Conservation (phyloP, 139 green algal genomes). For the Micromonas commoda region DNA sequence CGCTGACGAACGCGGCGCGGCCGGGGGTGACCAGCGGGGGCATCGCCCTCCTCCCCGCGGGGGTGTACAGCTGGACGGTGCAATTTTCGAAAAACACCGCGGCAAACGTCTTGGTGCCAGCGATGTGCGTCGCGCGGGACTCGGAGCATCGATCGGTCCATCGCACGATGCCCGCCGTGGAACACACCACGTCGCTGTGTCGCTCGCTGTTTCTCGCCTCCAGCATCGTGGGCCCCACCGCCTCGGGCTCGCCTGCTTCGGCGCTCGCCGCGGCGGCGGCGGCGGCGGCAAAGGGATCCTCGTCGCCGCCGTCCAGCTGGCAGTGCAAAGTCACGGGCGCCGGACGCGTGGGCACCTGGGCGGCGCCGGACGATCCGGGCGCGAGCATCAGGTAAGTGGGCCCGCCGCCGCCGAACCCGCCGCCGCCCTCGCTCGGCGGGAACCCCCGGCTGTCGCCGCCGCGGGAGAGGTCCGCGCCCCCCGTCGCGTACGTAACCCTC, state of each 20-base stretch:
- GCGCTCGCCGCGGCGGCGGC: not conserved
- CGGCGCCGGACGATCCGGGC: not conserved
- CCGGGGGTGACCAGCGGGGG: conserved; percentile 49
- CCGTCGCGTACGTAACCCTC: too few relatives aligned
- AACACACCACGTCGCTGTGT: not conserved
- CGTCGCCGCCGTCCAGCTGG: not conserved
- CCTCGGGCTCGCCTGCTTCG: not conserved
- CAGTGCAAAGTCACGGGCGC: not conserved
- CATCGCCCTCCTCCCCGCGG: conserved; percentile 47
- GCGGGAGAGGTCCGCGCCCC: too few relatives aligned
- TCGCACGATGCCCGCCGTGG: not conserved
- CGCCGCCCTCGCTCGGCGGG: too few relatives aligned
- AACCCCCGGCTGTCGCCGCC: too few relatives aligned
- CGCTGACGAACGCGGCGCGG: conserved; percentile 38
- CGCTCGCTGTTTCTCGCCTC: conserved; percentile 9
- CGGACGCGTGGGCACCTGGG: not conserved
- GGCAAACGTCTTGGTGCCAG: not conserved
- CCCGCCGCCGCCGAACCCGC: not conserved
- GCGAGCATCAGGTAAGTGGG: not conserved
- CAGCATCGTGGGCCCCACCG: not conserved
- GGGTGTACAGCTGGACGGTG: conserved; percentile 52
- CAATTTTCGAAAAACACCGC: conserved; percentile 22
- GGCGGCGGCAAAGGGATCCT: not conserved
- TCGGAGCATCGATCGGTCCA: conserved; percentile 20
- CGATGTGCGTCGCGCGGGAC: conserved; percentile 1